Percentiles rank a stretch among this genome's conserved stretches.
These are phyloP conservation scores for Leishmania amazonensis DNA, from an alignment of 208 protist genomes.

Conservation along the genomic window DNA sequence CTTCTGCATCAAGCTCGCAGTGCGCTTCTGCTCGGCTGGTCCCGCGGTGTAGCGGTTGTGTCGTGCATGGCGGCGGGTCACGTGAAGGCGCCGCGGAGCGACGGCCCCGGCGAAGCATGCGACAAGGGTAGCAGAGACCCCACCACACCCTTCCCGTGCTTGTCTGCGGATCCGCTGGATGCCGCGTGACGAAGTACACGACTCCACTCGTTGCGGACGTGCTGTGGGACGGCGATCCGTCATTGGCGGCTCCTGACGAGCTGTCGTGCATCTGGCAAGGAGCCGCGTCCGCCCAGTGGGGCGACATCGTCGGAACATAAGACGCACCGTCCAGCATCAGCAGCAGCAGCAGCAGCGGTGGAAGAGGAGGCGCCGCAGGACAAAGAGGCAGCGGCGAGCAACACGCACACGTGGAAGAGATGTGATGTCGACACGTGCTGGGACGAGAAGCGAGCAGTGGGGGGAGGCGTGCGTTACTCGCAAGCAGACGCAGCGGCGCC, in stretches of 20 bases:
- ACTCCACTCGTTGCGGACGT: background rate
- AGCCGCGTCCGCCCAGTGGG: background rate
- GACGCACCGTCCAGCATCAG: background rate
- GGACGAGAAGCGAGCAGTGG: background rate
- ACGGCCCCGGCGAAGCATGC: too few relatives aligned
- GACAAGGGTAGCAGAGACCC: background rate
- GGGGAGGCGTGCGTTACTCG: background rate
- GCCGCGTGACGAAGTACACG: background rate
- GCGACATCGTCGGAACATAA: background rate
- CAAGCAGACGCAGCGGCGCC: background rate
- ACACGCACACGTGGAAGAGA: background rate
- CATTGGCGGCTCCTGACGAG: background rate
- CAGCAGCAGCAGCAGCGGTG: background rate
- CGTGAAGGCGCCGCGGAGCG: background rate
- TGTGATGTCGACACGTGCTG: background rate
- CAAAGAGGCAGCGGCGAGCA: background rate
- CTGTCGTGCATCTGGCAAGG: conserved; percentile 1
- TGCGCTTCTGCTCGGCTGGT: conserved; percentile 1
- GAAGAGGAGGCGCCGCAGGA: background rate
- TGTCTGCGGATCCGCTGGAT: background rate
- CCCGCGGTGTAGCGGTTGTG: background rate
- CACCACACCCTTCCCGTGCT: background rate
- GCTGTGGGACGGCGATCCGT: background rate
- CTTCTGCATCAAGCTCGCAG: conserved; percentile 3
- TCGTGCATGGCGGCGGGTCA: background rate